Evolutionary conservation across 257 asterid genomes (phyloP).

Genomic region (Solanum lycopersicoides): DNA sequence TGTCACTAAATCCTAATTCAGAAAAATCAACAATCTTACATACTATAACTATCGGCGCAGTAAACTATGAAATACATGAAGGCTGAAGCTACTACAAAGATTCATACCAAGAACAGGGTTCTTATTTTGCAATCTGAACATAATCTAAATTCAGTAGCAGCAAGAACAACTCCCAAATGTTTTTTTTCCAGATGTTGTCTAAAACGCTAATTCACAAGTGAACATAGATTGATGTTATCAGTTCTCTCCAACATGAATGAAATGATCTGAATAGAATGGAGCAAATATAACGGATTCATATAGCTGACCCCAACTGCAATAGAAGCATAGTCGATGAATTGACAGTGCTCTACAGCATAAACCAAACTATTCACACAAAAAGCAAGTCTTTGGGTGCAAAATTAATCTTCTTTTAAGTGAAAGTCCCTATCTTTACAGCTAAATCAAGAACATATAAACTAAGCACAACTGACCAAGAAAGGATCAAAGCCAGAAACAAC

Average conservation of each 20-base stretch:
- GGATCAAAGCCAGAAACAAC: not conserved
- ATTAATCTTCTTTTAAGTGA: not conserved
- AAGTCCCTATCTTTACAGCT: constrained; percentile 2
- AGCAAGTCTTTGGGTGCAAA: not conserved
- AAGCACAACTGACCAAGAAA: not conserved
- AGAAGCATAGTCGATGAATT: not conserved
- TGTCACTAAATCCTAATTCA: not conserved
- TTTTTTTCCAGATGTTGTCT: not conserved
- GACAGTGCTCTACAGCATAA: not conserved
- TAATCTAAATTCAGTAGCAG: not conserved
- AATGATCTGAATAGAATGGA: not conserved
- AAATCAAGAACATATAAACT: not conserved
- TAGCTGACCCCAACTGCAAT: not conserved
- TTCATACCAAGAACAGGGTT: not conserved
- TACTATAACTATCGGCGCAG: not conserved
- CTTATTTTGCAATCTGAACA: not conserved
- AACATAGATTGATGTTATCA: not conserved
- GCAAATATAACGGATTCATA: not conserved
- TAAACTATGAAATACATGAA: not conserved
- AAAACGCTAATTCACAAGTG: not conserved
- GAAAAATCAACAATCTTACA: constrained; percentile 6
- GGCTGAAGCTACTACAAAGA: not conserved
- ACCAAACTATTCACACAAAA: not conserved
- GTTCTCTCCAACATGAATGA: not conserved
- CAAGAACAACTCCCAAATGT: not conserved